Percentiles rank a stretch among this genome's conserved stretches.
Evolutionary conservation across 1,284 basidiomycete genomes (phyloP).

Genomic region (Gomphus sp.): DNA sequence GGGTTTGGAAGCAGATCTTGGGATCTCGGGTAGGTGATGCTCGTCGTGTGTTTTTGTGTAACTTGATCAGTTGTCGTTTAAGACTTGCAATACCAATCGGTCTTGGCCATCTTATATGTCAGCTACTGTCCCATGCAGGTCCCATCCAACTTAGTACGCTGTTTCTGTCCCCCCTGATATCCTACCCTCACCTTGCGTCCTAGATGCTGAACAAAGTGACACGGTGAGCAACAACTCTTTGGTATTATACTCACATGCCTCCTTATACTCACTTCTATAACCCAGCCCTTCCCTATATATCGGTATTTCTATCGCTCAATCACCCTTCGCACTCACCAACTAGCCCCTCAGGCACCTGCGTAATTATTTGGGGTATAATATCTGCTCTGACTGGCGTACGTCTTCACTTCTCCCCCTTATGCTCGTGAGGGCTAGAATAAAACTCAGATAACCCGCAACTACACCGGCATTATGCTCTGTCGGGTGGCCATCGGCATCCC

Average conservation of each 20-base stretch:
- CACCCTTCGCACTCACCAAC: neutral
- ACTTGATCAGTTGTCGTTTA: neutral
- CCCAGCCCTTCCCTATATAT: conserved; percentile 51
- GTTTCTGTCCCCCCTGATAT: neutral
- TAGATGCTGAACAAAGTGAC: conserved; percentile 14
- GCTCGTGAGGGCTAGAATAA: neutral
- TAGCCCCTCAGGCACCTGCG: conserved; percentile 25
- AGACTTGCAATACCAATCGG: conserved; percentile 22
- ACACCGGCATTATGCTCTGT: conserved; percentile 46
- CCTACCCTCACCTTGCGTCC: neutral
- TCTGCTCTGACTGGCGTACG: conserved; percentile 52
- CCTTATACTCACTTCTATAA: neutral
- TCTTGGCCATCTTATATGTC: conserved; percentile 25
- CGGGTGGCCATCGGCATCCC: conserved; percentile 55
- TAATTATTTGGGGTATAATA: conserved; percentile 56
- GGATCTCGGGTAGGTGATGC: conserved; percentile 31
- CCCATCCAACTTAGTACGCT: conserved; percentile 10
- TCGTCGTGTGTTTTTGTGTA: neutral
- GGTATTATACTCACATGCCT: too few relatives aligned
- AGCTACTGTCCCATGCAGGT: conserved; percentile 18
- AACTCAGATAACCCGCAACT: conserved; percentile 41
- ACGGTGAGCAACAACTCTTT: neutral
- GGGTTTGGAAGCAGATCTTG: conserved; percentile 49
- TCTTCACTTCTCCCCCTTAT: conserved; percentile 2
- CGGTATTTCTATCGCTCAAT: conserved; percentile 19